Conservation (phyloP, 148 eudicot species). For the Vaccinium darrowii region DNA sequence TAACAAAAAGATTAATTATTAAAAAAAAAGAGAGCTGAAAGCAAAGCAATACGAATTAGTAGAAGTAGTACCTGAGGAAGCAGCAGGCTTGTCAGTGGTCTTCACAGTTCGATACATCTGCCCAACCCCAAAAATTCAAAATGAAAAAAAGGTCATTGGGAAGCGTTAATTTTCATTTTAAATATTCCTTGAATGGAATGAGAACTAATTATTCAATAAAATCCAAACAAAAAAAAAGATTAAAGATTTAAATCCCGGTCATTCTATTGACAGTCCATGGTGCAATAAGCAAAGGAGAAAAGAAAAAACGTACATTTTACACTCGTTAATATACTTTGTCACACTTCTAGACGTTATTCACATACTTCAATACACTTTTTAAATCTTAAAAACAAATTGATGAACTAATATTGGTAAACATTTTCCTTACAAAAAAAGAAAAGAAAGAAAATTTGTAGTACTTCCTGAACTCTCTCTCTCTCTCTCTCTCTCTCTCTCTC, state of each 20-base stretch:
- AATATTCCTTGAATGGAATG: slow-evolving; percentile 3
- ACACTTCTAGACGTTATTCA: no score
- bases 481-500: not conserved
- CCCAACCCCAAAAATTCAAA: not conserved
- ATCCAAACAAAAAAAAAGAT: not conserved
- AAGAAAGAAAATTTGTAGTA: not conserved
- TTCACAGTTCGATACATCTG: slow-evolving; percentile 65
- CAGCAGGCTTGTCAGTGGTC: slow-evolving; percentile 62
- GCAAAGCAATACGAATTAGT: slow-evolving; percentile 20
- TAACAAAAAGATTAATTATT: not conserved
- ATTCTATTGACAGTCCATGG: no score
- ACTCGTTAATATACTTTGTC: no score
- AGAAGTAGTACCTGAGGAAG: slow-evolving; percentile 38
- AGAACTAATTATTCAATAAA: not conserved
- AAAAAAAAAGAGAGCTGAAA: not conserved
- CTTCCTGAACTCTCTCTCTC: not conserved
- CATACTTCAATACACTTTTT: no score
- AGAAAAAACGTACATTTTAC: no score
- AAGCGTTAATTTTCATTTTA: not conserved
- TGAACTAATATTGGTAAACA: no score
- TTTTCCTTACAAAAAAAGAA: not conserved
- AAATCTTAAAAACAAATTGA: not conserved
- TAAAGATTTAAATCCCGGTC: no score
- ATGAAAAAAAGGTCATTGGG: not conserved
- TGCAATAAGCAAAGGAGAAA: no score